Percentiles rank a stretch among this genome's conserved stretches.
Conservation (phyloP, 176 grass and related monocot genomes). For the Panicum miliaceum region DNA sequence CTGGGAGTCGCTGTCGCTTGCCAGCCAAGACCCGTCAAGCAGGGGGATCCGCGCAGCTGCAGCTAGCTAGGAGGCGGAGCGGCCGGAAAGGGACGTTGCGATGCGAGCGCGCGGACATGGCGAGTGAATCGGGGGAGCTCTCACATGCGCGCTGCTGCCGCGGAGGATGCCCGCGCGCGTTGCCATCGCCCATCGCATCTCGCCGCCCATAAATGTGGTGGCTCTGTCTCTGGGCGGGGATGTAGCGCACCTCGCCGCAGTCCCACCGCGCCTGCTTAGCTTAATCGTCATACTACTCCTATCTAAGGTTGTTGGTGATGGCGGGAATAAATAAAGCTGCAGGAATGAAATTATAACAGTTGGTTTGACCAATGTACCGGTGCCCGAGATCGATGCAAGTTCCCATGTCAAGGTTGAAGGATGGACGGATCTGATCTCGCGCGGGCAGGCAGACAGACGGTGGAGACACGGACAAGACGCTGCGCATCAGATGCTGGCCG, state of each 20-base stretch:
- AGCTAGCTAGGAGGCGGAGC: too few species aligned
- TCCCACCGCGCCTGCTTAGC: too few species aligned
- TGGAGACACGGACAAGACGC: constrained; percentile 37
- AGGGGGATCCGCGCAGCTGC: too few species aligned
- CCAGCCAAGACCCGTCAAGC: constrained; percentile 19
- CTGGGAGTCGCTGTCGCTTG: background rate
- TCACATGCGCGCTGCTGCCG: constrained; percentile 18
- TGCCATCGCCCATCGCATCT: too few species aligned
- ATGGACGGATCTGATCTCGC: background rate
- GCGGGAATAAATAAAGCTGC: constrained; percentile 4
- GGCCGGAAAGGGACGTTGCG: background rate
- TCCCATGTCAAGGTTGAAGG: background rate
- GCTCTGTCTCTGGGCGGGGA: too few species aligned
- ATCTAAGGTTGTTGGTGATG: background rate
- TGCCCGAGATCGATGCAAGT: background rate
- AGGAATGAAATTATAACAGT: background rate
- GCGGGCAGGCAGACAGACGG: background rate
- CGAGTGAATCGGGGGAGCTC: constrained; percentile 26
- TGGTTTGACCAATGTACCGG: constrained; percentile 20
- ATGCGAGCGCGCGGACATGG: constrained; percentile 21
- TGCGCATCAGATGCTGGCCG: constrained; percentile 28
- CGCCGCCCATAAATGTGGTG: constrained; percentile 5
- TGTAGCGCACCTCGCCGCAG: too few species aligned
- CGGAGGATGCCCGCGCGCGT: too few species aligned
- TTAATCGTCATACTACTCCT: too few species aligned